Base-by-base conservation (phyloP, 2,329 filamentous ascomycete genomes). In the Venturia effusa region DNA sequence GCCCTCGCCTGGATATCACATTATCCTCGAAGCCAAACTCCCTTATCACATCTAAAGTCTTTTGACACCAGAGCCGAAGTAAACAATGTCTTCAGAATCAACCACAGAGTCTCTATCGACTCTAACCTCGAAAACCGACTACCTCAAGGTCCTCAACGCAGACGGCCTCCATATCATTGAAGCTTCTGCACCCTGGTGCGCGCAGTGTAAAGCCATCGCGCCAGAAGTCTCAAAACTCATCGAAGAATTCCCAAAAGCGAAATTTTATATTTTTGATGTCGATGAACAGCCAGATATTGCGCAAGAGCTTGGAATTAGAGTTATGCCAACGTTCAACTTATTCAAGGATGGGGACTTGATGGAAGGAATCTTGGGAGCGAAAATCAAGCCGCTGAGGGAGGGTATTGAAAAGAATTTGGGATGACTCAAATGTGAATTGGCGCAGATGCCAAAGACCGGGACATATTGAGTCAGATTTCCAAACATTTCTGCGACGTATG, bases 261-360 rank as follows among this genome's bases (percentile, higher is more conserved):
- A 84, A 76, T 97, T 96, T 78, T 86, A 86, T 83, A 93, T 96
- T 84, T 81, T 97, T 73, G 92, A 97, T 76, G 91, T 97, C 70
- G 92, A 97, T 76, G 81, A 90, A 68, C 79, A 92, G 51, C 80
- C 86, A 68, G 86, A 89, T 0, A 83, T 96, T 60, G 86, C 89
- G 37, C 82, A 87, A 71, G 85, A 94, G 73, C 85, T 94, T 67
- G 85, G 84, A 67, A 84, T 97, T 74, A 85, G 89, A 70, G 92
- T 92, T 74, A 96, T 97, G 92, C 92, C 92, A 64, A 95, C 91
- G 37, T 96, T 97, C 80, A 72, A 89, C 64, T 75, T 95, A 72
- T 96, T 92, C 84, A 89, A 91, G 83, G 77, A 87, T 69, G 91
- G 89, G 68, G 75, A 89, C 75, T 88, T 89, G 80, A 76, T 86